Conservation (phyloP, 1,284 basidiomycete species). For the Mycena citricolor region DNA sequence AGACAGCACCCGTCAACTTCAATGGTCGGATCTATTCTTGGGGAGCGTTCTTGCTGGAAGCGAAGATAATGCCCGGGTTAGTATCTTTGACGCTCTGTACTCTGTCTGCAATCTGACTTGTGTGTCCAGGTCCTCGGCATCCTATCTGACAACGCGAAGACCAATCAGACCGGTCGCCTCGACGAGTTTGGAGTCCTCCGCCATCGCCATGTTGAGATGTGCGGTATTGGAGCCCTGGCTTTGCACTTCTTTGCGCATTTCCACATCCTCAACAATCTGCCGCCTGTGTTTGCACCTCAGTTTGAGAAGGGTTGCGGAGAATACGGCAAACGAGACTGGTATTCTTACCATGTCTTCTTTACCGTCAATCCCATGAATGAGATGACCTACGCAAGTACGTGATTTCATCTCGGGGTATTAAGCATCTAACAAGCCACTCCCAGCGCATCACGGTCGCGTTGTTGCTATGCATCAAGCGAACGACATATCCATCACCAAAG, state of each 20-base stretch:
- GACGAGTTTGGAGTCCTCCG: conserved; percentile 28
- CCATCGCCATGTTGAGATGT: conserved; percentile 25
- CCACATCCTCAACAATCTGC: conserved; percentile 21
- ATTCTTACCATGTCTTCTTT: conserved; percentile 24
- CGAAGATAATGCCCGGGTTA: conserved; percentile 13
- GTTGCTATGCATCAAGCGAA: conserved; percentile 23
- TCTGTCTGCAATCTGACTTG: conserved; percentile 15
- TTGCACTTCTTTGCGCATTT: conserved; percentile 27
- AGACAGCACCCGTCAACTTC: conserved; percentile 24
- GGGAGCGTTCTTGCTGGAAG: conserved; percentile 6
- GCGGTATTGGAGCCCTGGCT: conserved; percentile 26
- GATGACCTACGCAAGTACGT: conserved; percentile 31
- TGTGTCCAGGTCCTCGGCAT: conserved; percentile 13
- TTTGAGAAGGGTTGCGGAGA: conserved; percentile 23
- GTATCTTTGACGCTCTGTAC: neutral
- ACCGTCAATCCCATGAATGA: conserved; percentile 7
- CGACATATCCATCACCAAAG: conserved; percentile 26
- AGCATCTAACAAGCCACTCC: neutral
- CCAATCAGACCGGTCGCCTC: conserved; percentile 27
- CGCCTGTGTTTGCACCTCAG: conserved; percentile 26
- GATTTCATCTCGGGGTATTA: neutral
- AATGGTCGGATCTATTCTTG: conserved; percentile 27
- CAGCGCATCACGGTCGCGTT: conserved; percentile 27
- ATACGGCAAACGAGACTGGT: conserved; percentile 28
- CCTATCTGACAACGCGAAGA: conserved; percentile 29